Evolutionary conservation across 2,329 filamentous ascomycete species (phyloP), one percentile per base, ranked within the genome.

Genomic region (Colletotrichum incanum): DNA sequence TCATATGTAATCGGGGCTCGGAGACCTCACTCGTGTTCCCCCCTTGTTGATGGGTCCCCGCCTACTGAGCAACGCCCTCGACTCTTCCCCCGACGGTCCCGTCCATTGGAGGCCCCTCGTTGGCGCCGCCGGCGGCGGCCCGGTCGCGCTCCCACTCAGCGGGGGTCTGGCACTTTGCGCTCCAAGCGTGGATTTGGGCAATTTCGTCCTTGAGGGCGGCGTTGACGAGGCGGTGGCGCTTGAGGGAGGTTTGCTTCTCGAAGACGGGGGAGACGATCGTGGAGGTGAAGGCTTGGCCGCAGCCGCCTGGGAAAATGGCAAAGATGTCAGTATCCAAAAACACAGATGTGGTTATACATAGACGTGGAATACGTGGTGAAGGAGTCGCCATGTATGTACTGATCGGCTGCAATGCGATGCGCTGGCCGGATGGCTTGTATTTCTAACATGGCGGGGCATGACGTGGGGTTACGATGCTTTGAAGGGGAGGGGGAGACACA

Each of bases 121-220:
- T 72, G 45, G n/a, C 12, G 16, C 71, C 75, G 69, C 76, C 80
- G 9, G 78, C 77, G 7, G 77, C 78, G 31, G 81, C 82, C 76
- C 79, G 81, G 82, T 93, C 89, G 82, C 90, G 91, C 84, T 94
- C 90, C 91, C 93, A 97, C 85, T 98, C 94, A 78, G 95, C 94
- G 0, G 94, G 94, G 11, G 95, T 98, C 85, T 95, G 93, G 82
- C 95, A 98, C 84, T 95, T 97, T 37, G 95, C 94, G 67, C 94
- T 97, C 95, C 95, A 98, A 49, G 95, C 95, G 85, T 98, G 95
- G 77, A 98, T 97, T 75, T 89, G 90, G 20, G 94, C 93, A 80
- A 98, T 97, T 84, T 98, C 95, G 58, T 92, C 89, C 85, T 95
- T 96, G 77, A 98, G 86, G 6, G 91, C 91, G 20, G 88, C 88